Evolutionary conservation across 139 green algal species (phyloP), one percentile per base, ranked within the genome.

Genomic region (Klebsormidium nitens): DNA sequence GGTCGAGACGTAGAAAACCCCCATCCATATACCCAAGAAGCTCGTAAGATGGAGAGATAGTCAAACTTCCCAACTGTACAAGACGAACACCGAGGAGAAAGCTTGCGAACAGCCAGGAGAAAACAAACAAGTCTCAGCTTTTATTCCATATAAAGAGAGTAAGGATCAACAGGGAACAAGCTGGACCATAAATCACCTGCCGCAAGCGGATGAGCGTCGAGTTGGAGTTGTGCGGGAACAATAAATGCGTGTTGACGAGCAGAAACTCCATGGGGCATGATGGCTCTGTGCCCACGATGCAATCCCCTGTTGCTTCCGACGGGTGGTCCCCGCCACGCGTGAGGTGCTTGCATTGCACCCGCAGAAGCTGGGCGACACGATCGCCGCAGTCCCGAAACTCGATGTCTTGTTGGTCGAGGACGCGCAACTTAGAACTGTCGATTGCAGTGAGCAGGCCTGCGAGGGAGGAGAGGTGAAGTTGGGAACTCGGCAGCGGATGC

Each of bases 161-260:
- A 23, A 55, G 46, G 23, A 23, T 31, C 23, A 55, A 23, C 23
- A 23, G 23, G 46, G 23, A 23, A 55, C 23, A 55, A 23, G 23
- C 23, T 31, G 46, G 23, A 23, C 23, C 23, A 55, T 23, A 55
- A 23, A 31, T 55, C 44, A 58, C 57, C 59, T 81, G 36, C 11
- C 75, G 58, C 14, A 81, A 50, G 26, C 75, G 66, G 40, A 81
- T 77, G 61, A 81, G 61, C 17, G 48, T 73, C 23, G 67, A 74
- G 59, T 81, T 81, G 8, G 67, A 52, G 39, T 81, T 81, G 69
- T 81, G 75, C 19, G 75, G 75, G 67, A 81, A 81, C 38, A 81
- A 61, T 40, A 81, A 59, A 67, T 81, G 75, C 40, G 59, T 72
- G 75, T 81, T 81, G 26, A 81, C 60, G 23, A 76, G 31, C 26